Base-by-base conservation (phyloP, 257 asterid species). In the Solanum dulcamara region DNA sequence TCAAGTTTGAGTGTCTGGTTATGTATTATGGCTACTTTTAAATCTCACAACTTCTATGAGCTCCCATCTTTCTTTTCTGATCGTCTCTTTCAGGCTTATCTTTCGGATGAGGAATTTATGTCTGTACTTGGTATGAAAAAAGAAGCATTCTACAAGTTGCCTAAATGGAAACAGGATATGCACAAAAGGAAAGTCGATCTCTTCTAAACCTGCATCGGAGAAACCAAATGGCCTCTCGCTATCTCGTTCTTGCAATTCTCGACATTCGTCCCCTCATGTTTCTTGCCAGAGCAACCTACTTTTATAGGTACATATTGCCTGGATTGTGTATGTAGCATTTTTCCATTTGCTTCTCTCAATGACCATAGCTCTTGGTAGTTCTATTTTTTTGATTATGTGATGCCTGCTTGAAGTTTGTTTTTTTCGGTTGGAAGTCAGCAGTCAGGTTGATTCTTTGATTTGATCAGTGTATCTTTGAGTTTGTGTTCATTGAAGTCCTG, bases 111-210 rank as follows among this genome's bases (percentile, higher is more conserved):
- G 84, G 98, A 97, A 71, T 97, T 97, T 86, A 79, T 88, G 86
- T 90, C 93, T 51, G 91, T 94, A 14, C 85, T 96, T 50, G 96
- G 91, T 80, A 92, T 93, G 98, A n/a, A 92, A 26, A 96, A 91
- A 88, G 97, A 92, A 40, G 95, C 94, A 75, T 94, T 94, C 90
- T 91, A 90, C 60, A 94, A 92, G 90, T 22, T 92, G 83, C 97
- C 99, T 4, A 94, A 92, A 88, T 96, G 99, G 99, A 96, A 96
- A 93, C 99, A 96, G 87, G 99, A 94, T 89, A 91, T 93, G 97
- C 85, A 38, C 81, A 96, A 96, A 87, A 96, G 81, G 95, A 96
- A 96, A 90, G 95, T 88, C 24, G 98, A 93, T 89, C 98, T 96
- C 90, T 96, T 96, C 92, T 96, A 91, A 91, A n/a, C 67, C 77